Base-by-base conservation (phyloP, 306 rosid species). In the Ceratonia siliqua region DNA sequence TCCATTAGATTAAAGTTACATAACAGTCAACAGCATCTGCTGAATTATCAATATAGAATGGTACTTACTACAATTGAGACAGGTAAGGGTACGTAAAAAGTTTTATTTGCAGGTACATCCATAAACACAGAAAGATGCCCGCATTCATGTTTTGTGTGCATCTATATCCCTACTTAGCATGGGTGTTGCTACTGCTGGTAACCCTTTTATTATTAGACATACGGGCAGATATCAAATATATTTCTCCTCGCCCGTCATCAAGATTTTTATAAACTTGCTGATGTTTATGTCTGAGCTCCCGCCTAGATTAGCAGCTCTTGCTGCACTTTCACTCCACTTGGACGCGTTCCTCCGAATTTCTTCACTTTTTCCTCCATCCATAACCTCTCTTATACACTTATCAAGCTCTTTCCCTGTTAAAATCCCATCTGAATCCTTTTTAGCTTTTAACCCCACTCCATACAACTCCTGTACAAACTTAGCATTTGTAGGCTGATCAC, bases 381-480 rank as follows among this genome's bases (percentile, higher is more conserved):
- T 85, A 20, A 83, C 85, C 48, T 45, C 68, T 45, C 25, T 42
- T 33, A 79, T 50, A 30, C 89, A 65, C 56, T 20, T 72, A 57
- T 79, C 73, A 5, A 79, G 68, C 74, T 77, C 88, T 24, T 84
- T 85, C 38, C 83, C 78, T 1, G 27, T 25, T 25, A 84, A 84
- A 11, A 84, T n/a, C 56, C 83, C 87, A 73, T 81, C 78, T 22
- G 78, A 68, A 39, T 80, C 72, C 53, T 27, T 80, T 59, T 70
- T 36, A 28, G 74, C 86, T 35, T 79, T 81, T 59, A 79, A 62
- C 5, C 92, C 92, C n/a, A 85, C 81, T 56, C 82, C 76, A 86
- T 83, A 83, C 33, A 83, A 62, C 62, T 85, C 89, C 76, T 82
- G 79, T 17, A 83, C 72, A 15, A 83, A 78, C 72, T 85, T 88